Evolutionary conservation across 129 eudicot species (phyloP).

Genomic region (Flaveria linearis): DNA sequence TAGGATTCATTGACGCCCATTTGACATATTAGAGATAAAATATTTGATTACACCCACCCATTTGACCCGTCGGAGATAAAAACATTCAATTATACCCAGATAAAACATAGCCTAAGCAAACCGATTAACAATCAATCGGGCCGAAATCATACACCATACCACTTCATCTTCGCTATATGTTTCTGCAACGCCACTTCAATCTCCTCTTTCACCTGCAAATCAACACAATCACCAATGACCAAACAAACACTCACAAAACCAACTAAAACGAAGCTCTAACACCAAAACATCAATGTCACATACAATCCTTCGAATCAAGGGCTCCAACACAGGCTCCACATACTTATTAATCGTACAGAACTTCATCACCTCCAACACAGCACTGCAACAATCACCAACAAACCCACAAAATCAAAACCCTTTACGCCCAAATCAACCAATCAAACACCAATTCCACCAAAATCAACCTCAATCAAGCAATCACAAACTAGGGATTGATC

Average conservation of each 20-base stretch:
- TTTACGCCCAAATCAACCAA: not conserved
- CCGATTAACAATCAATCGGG: not conserved
- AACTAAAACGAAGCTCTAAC: not conserved
- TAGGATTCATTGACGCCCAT: no score
- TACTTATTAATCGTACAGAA: constrained; percentile 48
- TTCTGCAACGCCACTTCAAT: constrained; percentile 75
- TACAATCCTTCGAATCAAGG: constrained; percentile 89
- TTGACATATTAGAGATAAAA: no score
- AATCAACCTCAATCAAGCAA: not conserved
- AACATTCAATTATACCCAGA: not conserved
- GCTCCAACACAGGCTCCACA: constrained; percentile 80
- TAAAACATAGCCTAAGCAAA: not conserved
- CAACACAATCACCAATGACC: constrained; percentile 28
- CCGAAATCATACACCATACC: constrained; percentile 46
- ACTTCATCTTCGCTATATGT: constrained; percentile 54
- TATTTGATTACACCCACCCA: no score
- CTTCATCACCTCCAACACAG: constrained; percentile 69
- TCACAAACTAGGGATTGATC: constrained; percentile 3
- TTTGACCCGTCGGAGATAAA: no score
- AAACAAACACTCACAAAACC: not conserved
- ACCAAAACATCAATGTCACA: constrained; percentile 24
- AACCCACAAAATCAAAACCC: not conserved
- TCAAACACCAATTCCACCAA: not conserved
- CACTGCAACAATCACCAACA: constrained; percentile 44
- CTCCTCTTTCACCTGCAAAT: constrained; percentile 80